Evolutionary conservation across 73 alveolate species (phyloP), one percentile per base, ranked within the genome.

Genomic region (Blepharisma stoltei): DNA sequence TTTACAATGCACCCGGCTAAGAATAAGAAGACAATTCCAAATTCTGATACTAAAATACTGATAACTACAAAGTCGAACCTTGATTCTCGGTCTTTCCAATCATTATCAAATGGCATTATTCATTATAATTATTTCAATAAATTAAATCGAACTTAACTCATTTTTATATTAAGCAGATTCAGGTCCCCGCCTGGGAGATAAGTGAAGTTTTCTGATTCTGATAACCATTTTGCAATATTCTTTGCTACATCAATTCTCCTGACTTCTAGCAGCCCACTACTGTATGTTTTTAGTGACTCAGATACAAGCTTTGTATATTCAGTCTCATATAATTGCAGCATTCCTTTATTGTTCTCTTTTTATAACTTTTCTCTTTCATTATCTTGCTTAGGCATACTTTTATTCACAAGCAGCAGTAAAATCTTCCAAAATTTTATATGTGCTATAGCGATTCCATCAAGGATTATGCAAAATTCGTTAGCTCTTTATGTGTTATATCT

Each of bases 351-450:
- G 43, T 11, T 11, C 54, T 7, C 48, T 55, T 76, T 54, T 81
- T 66, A 49, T 77, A 46, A 82, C 89, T 82, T 82, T 23, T 41
- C 75, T 70, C 81, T 65, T 68, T 82, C 89, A 14, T 88, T 88
- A 5, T 82, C 82, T 60, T 82, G 89, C 54, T 82, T 67, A 5
- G 89, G 81, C 25, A 81, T 82, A 81, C 55, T 82, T 82, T 43
- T 75, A 76, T 23, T 82, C 89, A 54, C 70, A 71, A 38, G 96
- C 97, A 71, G 82, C 75, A 32, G 93, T 81, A 54, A 89, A 92
- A 53, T 92, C 97, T 55, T 78, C 50, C 93, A 83, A 77, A 89
- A 92, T 69, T 71, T 73, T 67, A 92, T 81, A 81, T 92, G 94
- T 6, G 92, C 83, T 67, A 89, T 89, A 32, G 93, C 77, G 78